Base-by-base conservation (phyloP, 129 eudicot species). In the Lonicera japonica region DNA sequence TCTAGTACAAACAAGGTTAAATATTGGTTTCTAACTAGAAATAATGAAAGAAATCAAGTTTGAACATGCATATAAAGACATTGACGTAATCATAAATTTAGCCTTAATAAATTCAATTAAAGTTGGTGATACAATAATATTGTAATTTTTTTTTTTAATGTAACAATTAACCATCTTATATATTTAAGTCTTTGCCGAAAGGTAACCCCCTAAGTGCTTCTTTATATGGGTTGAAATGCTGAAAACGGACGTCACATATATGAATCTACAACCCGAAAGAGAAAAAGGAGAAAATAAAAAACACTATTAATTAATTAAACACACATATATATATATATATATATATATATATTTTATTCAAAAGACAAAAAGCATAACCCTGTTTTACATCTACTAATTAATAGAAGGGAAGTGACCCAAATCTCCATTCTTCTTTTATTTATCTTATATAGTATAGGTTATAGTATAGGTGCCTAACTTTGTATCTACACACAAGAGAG, bases 251-350 rank as follows among this genome's bases (percentile, higher is more conserved):
- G 69, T 43, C 75, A 61, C 68, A 51, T n/a, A n/a, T n/a, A 29
- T 53, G 75, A 61, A 60, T 70, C 75, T 16, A 61, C 68, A 51
- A 20, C 61, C 61, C 61, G 23, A 53, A 46, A 68, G 58, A 58
- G 34, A 8, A 2, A 18, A 9, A 18, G 18, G 17, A 2, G 9
- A 7, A 58, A n/a, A 62, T 5, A 16, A 4, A 61, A 3, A 61
- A 22, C 10, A 56, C 36, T 29, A 29, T 29, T 29, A 29, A 29
- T 29, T 29, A 29, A 29, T 29, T 29, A 29, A 29, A 29, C 36
- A 29, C n/a, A n/a, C n/a, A n/a, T n/a, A n/a, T n/a, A n/a, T n/a
- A n/a, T n/a, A n/a, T 19, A 40, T 40, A 40, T 40, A 40, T 5
- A 40, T 40, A 17, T 3, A 59, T 8, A n/a, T n/a, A n/a, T 29